Percentiles rank a stretch among this genome's conserved stretches.
These are phyloP conservation scores for Aureobasidium leucospermi DNA, from an alignment of 2,329 filamentous ascomycete species.

Conservation along the genomic window DNA sequence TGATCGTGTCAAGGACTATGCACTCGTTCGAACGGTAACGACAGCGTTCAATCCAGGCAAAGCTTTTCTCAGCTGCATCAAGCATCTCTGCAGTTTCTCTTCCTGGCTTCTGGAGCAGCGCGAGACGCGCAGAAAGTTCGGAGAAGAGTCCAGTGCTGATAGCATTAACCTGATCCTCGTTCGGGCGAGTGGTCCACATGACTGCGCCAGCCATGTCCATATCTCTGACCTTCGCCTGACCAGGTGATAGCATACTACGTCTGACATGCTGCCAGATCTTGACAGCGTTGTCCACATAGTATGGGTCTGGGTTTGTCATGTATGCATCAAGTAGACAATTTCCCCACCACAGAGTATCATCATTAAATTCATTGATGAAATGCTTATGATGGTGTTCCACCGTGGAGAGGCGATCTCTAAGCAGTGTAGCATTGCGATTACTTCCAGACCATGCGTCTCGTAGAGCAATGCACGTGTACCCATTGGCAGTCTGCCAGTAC, in stretches of 20 bases:
- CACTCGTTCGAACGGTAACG: slow-evolving; percentile 21
- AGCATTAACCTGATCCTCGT: slow-evolving; percentile 15
- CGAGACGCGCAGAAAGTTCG: slow-evolving; percentile 22
- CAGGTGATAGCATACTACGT: slow-evolving; percentile 17
- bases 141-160: slow-evolving; percentile 18
- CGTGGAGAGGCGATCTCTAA: slow-evolving; percentile 16
- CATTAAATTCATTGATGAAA: slow-evolving; percentile 25
- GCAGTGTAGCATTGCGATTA: slow-evolving; percentile 18
- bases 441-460: slow-evolving; percentile 21
- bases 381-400: slow-evolving; percentile 18
- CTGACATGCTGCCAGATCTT: slow-evolving; percentile 19
- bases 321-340: slow-evolving; percentile 21
- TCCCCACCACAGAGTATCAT: slow-evolving; percentile 25
- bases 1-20: slow-evolving; percentile 23
- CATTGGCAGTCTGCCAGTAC: slow-evolving; percentile 26
- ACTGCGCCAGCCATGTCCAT: slow-evolving; percentile 22
- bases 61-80: slow-evolving; percentile 19
- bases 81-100: slow-evolving; percentile 16
- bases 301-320: slow-evolving; percentile 18
- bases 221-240: slow-evolving; percentile 17
- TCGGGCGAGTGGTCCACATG: slow-evolving; percentile 12
- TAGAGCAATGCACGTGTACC: slow-evolving; percentile 24
- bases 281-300: slow-evolving; percentile 20
- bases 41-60: slow-evolving; percentile 23
- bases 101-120: slow-evolving; percentile 14